Evolutionary conservation across 2,329 filamentous ascomycete genomes (phyloP), one percentile per base, ranked within the genome.

Genomic region (Pyrenochaeta sp.): DNA sequence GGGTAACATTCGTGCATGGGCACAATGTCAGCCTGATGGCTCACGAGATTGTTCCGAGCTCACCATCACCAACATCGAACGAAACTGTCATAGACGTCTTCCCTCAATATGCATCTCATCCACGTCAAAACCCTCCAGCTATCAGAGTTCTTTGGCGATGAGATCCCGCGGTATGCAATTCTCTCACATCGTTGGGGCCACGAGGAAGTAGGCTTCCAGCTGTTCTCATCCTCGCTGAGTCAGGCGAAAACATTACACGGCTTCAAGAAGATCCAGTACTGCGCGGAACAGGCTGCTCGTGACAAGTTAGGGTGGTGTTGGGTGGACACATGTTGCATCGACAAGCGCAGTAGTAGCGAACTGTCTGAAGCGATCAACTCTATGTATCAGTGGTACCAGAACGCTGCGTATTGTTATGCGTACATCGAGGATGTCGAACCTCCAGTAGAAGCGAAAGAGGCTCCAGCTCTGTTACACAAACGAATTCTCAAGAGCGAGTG

Each of bases 211-310:
- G 24, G 24, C 9, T 25, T 47, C 42, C 22, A n/a, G 15, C 9
- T 12, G 9, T 12, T 10, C 15, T n/a, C 22, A 12, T 4, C 25
- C 8, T 10, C 12, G 24, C 5, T 27, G 9, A 24, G 28, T 12
- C 3, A 7, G 7, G 45, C n/a, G n/a, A 30, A 47, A 22, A 37
- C 12, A 36, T 37, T 37, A 84, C 78, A 28, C n/a, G 50, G 50
- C 12, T 52, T 12, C n/a, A n/a, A 44, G 22, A 52, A 52, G 24
- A 44, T 52, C 24, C 15, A 52, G 39, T 30, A n/a, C n/a, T 47
- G 45, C 28, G 25, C 12, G 7, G 24, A 47, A 25, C 4, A 47
- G 24, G 45, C 28, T 30, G 28, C 5, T 30, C 28, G 28, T 30
- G 28, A 30, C 45, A 22, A 19, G 5, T 10, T 9, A 30, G 24